A percentile compares a stretch with the other conserved stretches of the same genome.
Evolutionary conservation across 1,284 basidiomycete genomes (phyloP).

Genomic region (Naganishia sp.): DNA sequence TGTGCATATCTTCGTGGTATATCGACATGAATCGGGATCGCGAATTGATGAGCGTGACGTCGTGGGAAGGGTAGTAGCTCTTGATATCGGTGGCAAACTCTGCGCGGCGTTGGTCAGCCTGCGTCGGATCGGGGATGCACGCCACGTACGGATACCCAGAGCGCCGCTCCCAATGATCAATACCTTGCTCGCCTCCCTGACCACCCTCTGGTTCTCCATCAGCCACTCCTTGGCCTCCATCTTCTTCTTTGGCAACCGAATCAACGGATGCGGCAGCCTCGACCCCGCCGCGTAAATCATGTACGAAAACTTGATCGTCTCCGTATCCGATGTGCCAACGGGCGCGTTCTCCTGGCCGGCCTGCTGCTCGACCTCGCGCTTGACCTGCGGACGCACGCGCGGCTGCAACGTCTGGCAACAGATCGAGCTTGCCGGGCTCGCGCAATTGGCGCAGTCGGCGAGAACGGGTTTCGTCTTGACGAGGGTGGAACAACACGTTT

Average conservation of each 20-base stretch:
- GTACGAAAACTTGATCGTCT: conserved; percentile 54
- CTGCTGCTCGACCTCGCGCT: neutral
- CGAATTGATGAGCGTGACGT: conserved; percentile 57
- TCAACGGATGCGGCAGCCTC: conserved; percentile 50
- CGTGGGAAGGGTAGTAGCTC: conserved; percentile 52
- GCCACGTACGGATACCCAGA: conserved; percentile 55
- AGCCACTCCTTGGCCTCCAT: conserved; percentile 36
- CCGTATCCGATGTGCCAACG: conserved; percentile 39
- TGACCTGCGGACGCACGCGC: conserved; percentile 11
- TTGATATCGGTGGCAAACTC: conserved; percentile 58
- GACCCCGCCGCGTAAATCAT: conserved; percentile 54
- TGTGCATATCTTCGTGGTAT: conserved; percentile 55
- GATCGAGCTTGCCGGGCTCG: conserved; percentile 26
- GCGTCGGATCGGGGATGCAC: neutral
- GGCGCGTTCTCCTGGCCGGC: conserved; percentile 2
- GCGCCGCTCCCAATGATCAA: conserved; percentile 58
- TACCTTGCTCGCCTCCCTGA: conserved; percentile 50
- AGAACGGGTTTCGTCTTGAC: conserved; percentile 16
- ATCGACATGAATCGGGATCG: conserved; percentile 54
- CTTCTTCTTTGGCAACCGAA: conserved; percentile 47
- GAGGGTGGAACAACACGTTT: conserved; percentile 29
- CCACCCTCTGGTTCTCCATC: conserved; percentile 40
- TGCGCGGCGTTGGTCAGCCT: conserved; percentile 28
- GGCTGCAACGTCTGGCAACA: conserved; percentile 29
- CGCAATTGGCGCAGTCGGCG: conserved; percentile 21